Evolutionary conservation across 2,329 filamentous ascomycete species (phyloP).

Genomic region (Fusarium pseudograminearum): DNA sequence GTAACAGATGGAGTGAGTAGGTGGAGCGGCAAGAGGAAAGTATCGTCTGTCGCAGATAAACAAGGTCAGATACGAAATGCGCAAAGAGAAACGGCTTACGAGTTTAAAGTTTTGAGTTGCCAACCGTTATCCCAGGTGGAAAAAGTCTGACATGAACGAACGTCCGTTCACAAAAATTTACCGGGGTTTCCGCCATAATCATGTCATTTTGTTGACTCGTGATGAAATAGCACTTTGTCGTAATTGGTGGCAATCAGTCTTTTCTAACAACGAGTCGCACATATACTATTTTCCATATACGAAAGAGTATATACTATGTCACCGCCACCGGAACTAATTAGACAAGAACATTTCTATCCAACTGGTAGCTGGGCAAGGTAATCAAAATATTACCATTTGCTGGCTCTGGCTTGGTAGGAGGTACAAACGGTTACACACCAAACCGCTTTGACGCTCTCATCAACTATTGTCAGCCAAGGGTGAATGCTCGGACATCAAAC

Average conservation of each 20-base stretch:
- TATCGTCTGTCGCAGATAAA: neutral
- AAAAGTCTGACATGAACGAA: conserved; percentile 4
- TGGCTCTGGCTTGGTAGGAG: neutral
- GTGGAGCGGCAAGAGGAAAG: neutral
- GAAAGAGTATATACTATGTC: neutral
- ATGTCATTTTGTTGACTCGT: conserved; percentile 13
- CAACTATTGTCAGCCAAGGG: neutral
- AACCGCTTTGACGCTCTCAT: neutral
- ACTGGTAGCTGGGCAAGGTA: neutral
- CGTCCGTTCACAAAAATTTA: conserved; percentile 10
- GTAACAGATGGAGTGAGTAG: neutral
- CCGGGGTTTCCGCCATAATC: conserved; percentile 9
- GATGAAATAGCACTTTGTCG: neutral
- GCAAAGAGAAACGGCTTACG: neutral
- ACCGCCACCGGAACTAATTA: no score
- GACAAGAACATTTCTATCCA: neutral
- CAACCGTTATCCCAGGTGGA: neutral
- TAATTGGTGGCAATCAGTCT: neutral
- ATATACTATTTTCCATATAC: neutral
- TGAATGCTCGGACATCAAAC: neutral
- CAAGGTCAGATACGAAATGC: neutral
- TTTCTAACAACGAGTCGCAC: no score
- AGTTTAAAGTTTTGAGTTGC: no score
- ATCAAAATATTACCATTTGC: neutral
- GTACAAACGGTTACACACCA: neutral